A percentile compares a stretch with the other conserved stretches of the same genome.
Conservation (phyloP, 257 asterid genomes). For the Solanum pinnatisectum region DNA sequence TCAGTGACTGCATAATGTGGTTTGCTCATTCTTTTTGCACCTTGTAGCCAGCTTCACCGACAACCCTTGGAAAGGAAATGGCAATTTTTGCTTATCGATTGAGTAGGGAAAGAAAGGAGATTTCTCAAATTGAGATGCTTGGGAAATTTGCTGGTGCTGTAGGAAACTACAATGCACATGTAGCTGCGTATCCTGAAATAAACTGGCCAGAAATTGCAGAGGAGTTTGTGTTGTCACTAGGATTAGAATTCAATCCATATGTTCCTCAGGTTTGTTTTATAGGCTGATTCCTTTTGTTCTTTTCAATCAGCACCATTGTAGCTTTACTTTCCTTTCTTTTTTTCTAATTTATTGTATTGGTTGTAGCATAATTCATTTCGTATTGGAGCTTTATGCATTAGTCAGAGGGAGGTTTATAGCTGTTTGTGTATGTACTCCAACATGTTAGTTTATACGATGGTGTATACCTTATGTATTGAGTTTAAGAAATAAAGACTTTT, state of each 20-base stretch:
- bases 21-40: background rate
- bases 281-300: background rate
- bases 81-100: slow-evolving; percentile 37
- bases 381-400: background rate
- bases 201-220: slow-evolving; percentile 36
- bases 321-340: background rate
- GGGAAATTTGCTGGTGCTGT: slow-evolving; percentile 56
- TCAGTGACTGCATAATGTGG: background rate
- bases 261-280: slow-evolving; percentile 31
- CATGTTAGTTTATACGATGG: background rate
- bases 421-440: background rate
- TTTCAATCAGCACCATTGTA: background rate
- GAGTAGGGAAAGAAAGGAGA: slow-evolving; percentile 16
- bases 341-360: background rate
- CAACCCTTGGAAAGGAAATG: slow-evolving; percentile 52
- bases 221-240: slow-evolving; percentile 37
- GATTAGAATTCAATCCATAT: slow-evolving; percentile 38
- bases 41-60: slow-evolving; percentile 47
- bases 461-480: background rate
- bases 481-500: background rate
- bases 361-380: background rate
- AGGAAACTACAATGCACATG: slow-evolving; percentile 49
- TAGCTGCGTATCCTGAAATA: slow-evolving; percentile 35
- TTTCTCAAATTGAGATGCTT: slow-evolving; percentile 23
- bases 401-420: background rate